phyloP scores from a whole-genome alignment of 192 early-diverging fungal genomes.

The Podila horticola region DNA sequence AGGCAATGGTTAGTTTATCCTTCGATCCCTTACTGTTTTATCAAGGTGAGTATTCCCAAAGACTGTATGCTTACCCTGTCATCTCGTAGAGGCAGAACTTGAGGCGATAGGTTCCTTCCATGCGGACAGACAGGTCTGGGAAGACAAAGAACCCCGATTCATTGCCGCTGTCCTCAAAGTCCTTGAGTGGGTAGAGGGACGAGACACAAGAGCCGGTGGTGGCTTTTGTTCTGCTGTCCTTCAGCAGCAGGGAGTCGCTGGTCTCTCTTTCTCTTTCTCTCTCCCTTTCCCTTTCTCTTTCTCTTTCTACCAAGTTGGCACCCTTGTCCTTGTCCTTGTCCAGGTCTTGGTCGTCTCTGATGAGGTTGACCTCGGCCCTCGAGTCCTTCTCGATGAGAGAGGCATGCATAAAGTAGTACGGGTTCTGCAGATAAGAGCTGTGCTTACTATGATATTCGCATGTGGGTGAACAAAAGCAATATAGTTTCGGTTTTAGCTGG shows the following conservation, averaged over 20 bases:
- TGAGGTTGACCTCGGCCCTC: slow-evolving; percentile 88
- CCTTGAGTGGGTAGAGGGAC: slow-evolving; percentile 90
- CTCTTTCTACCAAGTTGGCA: not conserved
- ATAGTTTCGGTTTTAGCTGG: too few relatives aligned
- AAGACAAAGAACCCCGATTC: slow-evolving; percentile 98
- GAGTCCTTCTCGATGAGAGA: slow-evolving; percentile 86
- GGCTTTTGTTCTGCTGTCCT: slow-evolving; percentile 84
- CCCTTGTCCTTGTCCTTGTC: not conserved
- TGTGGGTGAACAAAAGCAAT: too few relatives aligned
- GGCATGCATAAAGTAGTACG: slow-evolving; percentile 98
- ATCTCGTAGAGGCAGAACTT: slow-evolving; percentile 95
- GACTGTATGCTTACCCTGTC: slow-evolving; percentile 62
- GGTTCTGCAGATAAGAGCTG: slow-evolving; percentile 74
- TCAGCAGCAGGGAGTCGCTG: slow-evolving; percentile 83
- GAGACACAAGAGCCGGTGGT: slow-evolving; percentile 97
- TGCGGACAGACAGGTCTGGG: slow-evolving; percentile 93
- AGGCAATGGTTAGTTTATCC: too few relatives aligned
- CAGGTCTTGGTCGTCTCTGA: slow-evolving; percentile 87
- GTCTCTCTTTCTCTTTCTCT: slow-evolving; percentile 23
- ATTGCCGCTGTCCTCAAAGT: slow-evolving; percentile 76
- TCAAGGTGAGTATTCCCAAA: too few relatives aligned
- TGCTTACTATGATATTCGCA: slow-evolving; percentile 15
- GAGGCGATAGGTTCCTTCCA: slow-evolving; percentile 89
- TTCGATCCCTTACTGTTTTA: too few relatives aligned
- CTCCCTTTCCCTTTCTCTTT: slow-evolving; percentile 16